phyloP scores from a whole-genome alignment of 768 basidiomycete species.

The Terana coerulea region DNA sequence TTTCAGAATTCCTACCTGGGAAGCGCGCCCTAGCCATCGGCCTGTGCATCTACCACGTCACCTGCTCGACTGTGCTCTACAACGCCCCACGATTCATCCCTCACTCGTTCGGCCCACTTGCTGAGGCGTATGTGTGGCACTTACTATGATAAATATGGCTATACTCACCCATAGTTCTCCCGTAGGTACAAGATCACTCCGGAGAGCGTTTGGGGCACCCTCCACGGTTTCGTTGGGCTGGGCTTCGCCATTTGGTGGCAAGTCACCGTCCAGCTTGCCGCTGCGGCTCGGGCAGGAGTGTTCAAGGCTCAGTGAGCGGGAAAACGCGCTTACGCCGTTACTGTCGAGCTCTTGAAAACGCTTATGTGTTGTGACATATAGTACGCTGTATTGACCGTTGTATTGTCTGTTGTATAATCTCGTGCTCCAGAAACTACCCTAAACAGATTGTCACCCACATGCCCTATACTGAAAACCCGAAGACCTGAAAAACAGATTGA shows the following conservation, averaged over 20 bases:
- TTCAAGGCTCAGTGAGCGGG: constrained; percentile 19
- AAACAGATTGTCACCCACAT: no score
- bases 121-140: constrained; percentile 51
- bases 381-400: no score
- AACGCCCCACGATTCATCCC: constrained; percentile 81
- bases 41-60: constrained; percentile 71
- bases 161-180: neutral
- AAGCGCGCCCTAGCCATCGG: constrained; percentile 80
- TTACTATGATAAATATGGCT: neutral
- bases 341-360: neutral
- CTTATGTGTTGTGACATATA: no score
- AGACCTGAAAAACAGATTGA: no score
- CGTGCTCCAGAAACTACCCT: no score
- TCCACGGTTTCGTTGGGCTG: constrained; percentile 69
- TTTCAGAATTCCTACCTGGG: constrained; percentile 73
- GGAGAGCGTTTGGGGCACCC: constrained; percentile 66
- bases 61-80: constrained; percentile 69
- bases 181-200: constrained; percentile 61
- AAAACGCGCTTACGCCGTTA: neutral
- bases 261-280: constrained; percentile 46
- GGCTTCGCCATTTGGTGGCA: constrained; percentile 85
- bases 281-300: constrained; percentile 12
- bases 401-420: no score
- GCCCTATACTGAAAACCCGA: no score
- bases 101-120: constrained; percentile 53